Percentiles rank a stretch among this genome's conserved stretches.
phyloP scores from a whole-genome alignment of 768 basidiomycete genomes.

The Inosperma sp. region DNA sequence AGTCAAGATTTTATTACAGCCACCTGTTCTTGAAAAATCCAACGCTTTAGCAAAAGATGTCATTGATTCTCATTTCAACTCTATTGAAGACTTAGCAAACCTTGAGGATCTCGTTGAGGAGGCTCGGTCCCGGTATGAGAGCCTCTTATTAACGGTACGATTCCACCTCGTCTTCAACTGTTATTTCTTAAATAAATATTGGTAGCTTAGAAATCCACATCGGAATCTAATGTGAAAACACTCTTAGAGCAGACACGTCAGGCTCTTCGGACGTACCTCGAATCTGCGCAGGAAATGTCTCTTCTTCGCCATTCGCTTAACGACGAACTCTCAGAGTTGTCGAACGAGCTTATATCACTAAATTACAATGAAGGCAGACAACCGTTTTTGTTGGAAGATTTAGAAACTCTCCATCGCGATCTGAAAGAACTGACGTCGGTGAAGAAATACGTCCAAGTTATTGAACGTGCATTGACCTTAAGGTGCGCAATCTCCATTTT shows the following conservation, averaged over 20 bases:
- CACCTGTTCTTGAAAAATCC: slow-evolving; percentile 39
- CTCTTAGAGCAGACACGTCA: slow-evolving; percentile 47
- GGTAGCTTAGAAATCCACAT: slow-evolving; percentile 57
- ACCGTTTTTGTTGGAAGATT: slow-evolving; percentile 72
- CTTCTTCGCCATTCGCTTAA: slow-evolving; percentile 71
- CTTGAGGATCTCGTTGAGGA: slow-evolving; percentile 43
- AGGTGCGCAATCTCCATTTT: slow-evolving; percentile 47
- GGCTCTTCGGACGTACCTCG: slow-evolving; percentile 45
- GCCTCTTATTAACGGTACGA: slow-evolving; percentile 45
- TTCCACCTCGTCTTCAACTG: slow-evolving; percentile 6
- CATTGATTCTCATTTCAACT: slow-evolving; percentile 45
- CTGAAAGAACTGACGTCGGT: slow-evolving; percentile 75
- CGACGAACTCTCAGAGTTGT: slow-evolving; percentile 71
- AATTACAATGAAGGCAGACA: slow-evolving; percentile 42
- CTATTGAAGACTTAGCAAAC: slow-evolving; percentile 47
- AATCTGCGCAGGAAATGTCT: slow-evolving; percentile 68
- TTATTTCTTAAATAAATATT: slow-evolving; percentile 32
- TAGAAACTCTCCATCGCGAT: slow-evolving; percentile 74
- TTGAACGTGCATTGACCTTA: slow-evolving; percentile 64
- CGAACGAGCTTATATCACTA: slow-evolving; percentile 58
- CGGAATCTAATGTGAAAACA: slow-evolving; percentile 42
- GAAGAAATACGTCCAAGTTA: slow-evolving; percentile 67
- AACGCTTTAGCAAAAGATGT: slow-evolving; percentile 31
- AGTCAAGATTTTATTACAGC: slow-evolving; percentile 46
- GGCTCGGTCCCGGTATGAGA: slow-evolving; percentile 37